phyloP scores from a whole-genome alignment of 139 green algal genomes.

The Coelastrella sp. region DNA sequence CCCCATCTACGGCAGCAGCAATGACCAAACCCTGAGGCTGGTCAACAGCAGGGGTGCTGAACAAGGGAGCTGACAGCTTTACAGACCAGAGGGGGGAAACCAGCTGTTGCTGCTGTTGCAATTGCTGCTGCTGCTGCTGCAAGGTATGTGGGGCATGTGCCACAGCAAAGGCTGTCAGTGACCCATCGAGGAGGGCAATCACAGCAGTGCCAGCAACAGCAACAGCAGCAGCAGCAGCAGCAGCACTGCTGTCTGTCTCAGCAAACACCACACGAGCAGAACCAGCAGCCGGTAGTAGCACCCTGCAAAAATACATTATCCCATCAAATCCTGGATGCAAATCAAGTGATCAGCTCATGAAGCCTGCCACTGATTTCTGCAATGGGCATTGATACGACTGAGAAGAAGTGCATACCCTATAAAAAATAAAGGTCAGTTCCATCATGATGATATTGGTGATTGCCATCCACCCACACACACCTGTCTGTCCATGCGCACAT shows the following conservation, averaged over 20 bases:
- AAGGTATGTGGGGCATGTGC: not conserved
- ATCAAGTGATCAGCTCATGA: not conserved
- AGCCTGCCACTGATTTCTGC: not conserved
- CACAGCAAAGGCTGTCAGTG: not conserved
- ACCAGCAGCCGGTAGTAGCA: slow-evolving; percentile 7
- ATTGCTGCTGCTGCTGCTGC: slow-evolving; percentile 18
- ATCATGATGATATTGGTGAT: too few species aligned
- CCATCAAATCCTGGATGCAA: not conserved
- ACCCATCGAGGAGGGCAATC: slow-evolving; percentile 11
- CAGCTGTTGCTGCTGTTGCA: slow-evolving; percentile 2
- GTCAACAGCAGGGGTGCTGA: slow-evolving; percentile 15
- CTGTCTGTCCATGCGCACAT: too few species aligned
- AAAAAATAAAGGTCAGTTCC: too few species aligned
- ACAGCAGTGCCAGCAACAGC: not conserved
- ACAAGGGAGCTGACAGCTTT: not conserved
- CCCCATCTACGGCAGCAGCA: not conserved
- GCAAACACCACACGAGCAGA: slow-evolving; percentile 6
- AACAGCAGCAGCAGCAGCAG: slow-evolving; percentile 12
- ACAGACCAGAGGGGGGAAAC: not conserved
- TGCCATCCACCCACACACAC: too few species aligned
- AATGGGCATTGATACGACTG: too few species aligned
- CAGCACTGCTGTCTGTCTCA: not conserved
- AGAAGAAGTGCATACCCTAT: too few species aligned
- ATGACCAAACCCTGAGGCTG: not conserved
- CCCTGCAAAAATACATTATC: not conserved